phyloP scores from a whole-genome alignment of 352 stramenopile genomes.

The Phytophthora kernoviae region DNA sequence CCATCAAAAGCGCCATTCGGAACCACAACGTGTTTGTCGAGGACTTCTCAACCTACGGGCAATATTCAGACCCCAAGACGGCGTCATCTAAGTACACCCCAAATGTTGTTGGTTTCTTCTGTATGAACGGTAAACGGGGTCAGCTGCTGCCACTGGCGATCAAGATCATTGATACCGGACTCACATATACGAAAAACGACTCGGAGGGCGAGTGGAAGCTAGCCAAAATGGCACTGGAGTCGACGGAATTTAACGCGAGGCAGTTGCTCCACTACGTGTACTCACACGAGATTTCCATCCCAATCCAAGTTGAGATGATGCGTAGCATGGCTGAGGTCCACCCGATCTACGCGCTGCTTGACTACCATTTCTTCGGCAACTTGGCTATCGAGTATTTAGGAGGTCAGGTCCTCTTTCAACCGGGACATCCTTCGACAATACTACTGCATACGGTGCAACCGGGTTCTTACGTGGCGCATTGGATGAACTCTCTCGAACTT shows the following conservation, averaged over 20 bases:
- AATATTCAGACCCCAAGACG: slow-evolving; percentile 17
- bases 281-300: slow-evolving; percentile 34
- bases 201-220: slow-evolving; percentile 33
- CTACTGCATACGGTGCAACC: slow-evolving; percentile 39
- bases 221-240: slow-evolving; percentile 46
- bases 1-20: slow-evolving; percentile 5
- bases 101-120: slow-evolving; percentile 40
- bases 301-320: slow-evolving; percentile 48
- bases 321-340: slow-evolving; percentile 34
- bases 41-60: slow-evolving; percentile 28
- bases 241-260: slow-evolving; percentile 35
- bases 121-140: slow-evolving; percentile 20
- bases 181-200: slow-evolving; percentile 36
- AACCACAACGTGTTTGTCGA: slow-evolving; percentile 28
- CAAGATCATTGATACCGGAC: slow-evolving; percentile 16
- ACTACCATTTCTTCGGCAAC: slow-evolving; percentile 43
- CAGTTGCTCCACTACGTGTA: slow-evolving; percentile 21
- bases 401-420: slow-evolving; percentile 27
- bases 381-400: slow-evolving; percentile 45
- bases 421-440: slow-evolving; percentile 37
- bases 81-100: slow-evolving; percentile 32
- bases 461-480: slow-evolving; percentile 36
- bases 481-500: slow-evolving; percentile 24
- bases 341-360: slow-evolving; percentile 43
- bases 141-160: slow-evolving; percentile 39